Evolutionary conservation across 1,139 yeast species (phyloP).

Genomic region (Scheffersomyces segobiensis): DNA sequence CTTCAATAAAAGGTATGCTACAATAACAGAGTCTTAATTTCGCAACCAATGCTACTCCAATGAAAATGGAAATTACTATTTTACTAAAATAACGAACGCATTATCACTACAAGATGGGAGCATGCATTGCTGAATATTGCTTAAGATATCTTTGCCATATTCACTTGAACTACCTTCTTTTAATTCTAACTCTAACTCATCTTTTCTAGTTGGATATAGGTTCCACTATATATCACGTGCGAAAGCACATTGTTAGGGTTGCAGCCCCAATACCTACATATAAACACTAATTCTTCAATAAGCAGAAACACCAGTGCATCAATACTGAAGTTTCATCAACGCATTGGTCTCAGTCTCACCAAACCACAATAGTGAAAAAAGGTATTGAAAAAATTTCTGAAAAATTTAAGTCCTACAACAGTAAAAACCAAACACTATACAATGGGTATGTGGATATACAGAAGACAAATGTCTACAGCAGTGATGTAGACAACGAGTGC

Average conservation of each 20-base stretch:
- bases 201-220: background rate
- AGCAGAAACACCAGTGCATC: slow-evolving; percentile 1
- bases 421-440: slow-evolving; percentile 11
- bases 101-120: background rate
- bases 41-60: no score
- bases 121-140: background rate
- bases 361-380: slow-evolving; percentile 5
- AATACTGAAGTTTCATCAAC: slow-evolving; percentile 9
- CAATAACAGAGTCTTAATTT: no score
- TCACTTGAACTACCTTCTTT: background rate
- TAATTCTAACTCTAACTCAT: background rate
- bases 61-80: background rate
- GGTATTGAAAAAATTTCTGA: slow-evolving; percentile 8
- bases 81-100: no score
- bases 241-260: slow-evolving; percentile 1
- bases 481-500: background rate
- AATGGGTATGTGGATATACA: slow-evolving; percentile 12
- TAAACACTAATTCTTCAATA: background rate
- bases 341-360: slow-evolving; percentile 1
- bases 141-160: background rate
- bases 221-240: slow-evolving; percentile 2
- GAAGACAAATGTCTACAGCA: background rate
- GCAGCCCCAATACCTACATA: slow-evolving; percentile 1
- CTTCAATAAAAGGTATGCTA: no score
- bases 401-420: slow-evolving; percentile 9